Conservation (phyloP, 1,284 basidiomycete species). For the Moesziomyces sp. region DNA sequence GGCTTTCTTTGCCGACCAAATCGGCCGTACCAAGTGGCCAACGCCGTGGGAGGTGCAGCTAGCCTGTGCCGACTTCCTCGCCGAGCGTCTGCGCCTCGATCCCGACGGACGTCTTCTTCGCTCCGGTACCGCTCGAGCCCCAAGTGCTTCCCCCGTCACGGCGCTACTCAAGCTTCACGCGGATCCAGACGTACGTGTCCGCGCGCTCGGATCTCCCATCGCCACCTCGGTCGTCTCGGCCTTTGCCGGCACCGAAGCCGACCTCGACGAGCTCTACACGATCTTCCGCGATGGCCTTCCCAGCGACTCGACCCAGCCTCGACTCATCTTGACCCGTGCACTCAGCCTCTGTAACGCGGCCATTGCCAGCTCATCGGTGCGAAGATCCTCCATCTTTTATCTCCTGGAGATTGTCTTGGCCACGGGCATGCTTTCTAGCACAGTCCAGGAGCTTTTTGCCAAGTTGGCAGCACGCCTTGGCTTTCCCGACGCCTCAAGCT, state of each 20-base stretch:
- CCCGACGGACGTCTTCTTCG: slow-evolving; percentile 11
- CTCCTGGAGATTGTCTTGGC: slow-evolving; percentile 75
- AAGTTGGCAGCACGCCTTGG: slow-evolving; percentile 79
- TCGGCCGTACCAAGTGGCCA: slow-evolving; percentile 26
- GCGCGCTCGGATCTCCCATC: slow-evolving; percentile 78
- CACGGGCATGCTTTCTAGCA: slow-evolving; percentile 70
- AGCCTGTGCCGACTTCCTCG: slow-evolving; percentile 73
- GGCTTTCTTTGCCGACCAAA: slow-evolving; percentile 38
- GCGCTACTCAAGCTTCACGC: slow-evolving; percentile 42
- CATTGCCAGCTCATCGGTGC: slow-evolving; percentile 79
- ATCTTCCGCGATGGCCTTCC: slow-evolving; percentile 30
- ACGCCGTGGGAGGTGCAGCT: slow-evolving; percentile 59
- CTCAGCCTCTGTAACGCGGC: slow-evolving; percentile 85
- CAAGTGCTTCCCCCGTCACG: slow-evolving; percentile 3
- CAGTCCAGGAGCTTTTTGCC: slow-evolving; percentile 76
- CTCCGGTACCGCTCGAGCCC: slow-evolving; percentile 12
- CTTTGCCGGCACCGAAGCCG: slow-evolving; percentile 13
- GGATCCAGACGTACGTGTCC: slow-evolving; percentile 86
- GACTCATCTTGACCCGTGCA: slow-evolving; percentile 81
- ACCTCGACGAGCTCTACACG: slow-evolving; percentile 36
- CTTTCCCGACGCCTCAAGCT: slow-evolving; percentile 73
- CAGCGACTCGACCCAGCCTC: slow-evolving; percentile 72
- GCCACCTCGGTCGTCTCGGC: slow-evolving; percentile 73
- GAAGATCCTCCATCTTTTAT: slow-evolving; percentile 89
- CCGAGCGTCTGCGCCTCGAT: slow-evolving; percentile 69